These are phyloP conservation scores for Leccinum fibrillosum DNA, from an alignment of 768 basidiomycete genomes.

Conservation along the genomic window DNA sequence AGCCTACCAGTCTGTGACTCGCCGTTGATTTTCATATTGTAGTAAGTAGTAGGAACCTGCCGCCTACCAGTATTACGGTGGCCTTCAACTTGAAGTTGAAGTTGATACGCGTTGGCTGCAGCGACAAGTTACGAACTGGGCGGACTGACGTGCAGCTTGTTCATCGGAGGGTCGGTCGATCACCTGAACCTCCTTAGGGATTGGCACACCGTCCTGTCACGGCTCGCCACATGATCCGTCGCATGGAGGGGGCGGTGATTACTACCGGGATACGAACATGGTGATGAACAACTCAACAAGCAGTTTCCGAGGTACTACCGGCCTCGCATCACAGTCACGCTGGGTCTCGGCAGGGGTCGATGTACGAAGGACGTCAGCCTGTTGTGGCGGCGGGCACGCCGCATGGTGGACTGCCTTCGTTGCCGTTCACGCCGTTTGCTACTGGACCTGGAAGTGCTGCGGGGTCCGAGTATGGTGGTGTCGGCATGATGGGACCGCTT, in stretches of 20 bases:
- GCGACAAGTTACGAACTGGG: no score
- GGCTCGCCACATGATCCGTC: conserved; percentile 75
- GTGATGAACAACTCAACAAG: conserved; percentile 59
- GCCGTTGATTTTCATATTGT: no score
- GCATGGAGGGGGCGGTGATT: conserved; percentile 64
- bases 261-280: conserved; percentile 79
- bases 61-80: no score
- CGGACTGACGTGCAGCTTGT: no score
- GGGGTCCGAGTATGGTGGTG: conserved; percentile 72
- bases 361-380: conserved; percentile 43
- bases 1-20: no score
- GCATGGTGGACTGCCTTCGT: conserved; percentile 47
- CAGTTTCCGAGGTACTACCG: conserved; percentile 52
- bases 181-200: no score
- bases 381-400: conserved; percentile 29
- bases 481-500: conserved; percentile 52
- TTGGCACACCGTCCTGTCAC: conserved; percentile 53
- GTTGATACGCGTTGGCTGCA: no score
- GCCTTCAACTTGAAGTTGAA: no score
- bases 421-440: conserved; percentile 71
- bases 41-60: no score
- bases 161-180: no score
- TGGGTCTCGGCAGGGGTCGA: conserved; percentile 38
- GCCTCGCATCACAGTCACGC: conserved; percentile 43
- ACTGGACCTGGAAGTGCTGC: conserved; percentile 59